Conservation (phyloP, 148 eudicot genomes). For the Rheum nobile region DNA sequence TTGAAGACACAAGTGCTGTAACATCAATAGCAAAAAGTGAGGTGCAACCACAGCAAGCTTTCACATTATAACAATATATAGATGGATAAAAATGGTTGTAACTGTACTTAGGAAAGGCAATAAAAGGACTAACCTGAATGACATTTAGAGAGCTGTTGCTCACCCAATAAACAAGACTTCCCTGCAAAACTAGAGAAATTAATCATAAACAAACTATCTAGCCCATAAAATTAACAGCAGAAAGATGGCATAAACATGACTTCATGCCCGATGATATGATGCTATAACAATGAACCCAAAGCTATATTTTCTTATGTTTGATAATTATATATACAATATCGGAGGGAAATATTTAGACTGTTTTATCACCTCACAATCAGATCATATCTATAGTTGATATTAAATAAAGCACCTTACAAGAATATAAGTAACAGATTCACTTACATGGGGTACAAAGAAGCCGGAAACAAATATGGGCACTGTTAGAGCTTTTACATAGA, state of each 20-base stretch:
- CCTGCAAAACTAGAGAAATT: slow-evolving; percentile 33
- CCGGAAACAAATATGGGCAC: slow-evolving; percentile 45
- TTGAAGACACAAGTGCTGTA: slow-evolving; percentile 60
- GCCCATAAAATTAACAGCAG: neutral
- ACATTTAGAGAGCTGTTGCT: slow-evolving; percentile 47
- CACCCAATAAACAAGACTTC: slow-evolving; percentile 71
- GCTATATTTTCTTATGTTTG: neutral
- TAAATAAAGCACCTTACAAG: neutral
- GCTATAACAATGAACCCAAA: neutral
- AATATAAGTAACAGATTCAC: neutral
- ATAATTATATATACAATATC: neutral
- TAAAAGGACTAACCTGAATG: slow-evolving; percentile 49
- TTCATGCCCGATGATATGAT: neutral
- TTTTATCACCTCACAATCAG: neutral
- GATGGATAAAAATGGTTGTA: neutral
- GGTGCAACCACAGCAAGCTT: neutral
- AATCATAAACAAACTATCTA: neutral
- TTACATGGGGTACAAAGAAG: slow-evolving; percentile 79
- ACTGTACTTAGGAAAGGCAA: neutral
- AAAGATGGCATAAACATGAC: neutral
- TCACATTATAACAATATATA: neutral
- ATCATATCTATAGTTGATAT: neutral
- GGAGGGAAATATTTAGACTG: neutral
- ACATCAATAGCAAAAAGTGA: neutral
- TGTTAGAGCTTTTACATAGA: slow-evolving; percentile 54